Evolutionary conservation across 2,329 filamentous ascomycete species (phyloP).

Genomic region (Neurospora sp.): DNA sequence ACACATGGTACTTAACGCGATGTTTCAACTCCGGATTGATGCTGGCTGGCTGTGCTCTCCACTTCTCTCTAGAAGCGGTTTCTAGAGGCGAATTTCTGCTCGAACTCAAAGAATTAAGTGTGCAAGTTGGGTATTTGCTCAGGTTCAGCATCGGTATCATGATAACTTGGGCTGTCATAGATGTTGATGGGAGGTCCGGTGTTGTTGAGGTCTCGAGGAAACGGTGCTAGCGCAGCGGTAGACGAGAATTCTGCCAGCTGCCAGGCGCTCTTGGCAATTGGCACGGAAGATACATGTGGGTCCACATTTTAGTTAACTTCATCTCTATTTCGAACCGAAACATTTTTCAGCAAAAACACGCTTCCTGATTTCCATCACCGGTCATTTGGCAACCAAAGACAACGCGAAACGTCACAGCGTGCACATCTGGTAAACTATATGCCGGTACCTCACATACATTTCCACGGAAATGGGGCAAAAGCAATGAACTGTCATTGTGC

Average conservation of each 20-base stretch:
- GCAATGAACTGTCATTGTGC: neutral
- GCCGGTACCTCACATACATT: neutral
- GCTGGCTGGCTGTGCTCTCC: neutral
- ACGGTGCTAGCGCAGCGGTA: neutral
- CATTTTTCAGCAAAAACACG: neutral
- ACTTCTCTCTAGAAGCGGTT: neutral
- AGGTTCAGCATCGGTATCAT: neutral
- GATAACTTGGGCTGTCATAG: neutral
- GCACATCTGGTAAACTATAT: neutral
- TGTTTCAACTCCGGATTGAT: neutral
- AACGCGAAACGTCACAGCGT: neutral
- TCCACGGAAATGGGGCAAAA: neutral
- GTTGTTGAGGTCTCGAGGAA: neutral
- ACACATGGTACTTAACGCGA: neutral
- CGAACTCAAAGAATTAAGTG: neutral
- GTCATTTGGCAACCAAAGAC: neutral
- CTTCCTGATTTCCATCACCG: neutral
- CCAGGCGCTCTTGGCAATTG: neutral
- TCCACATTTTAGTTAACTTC: neutral
- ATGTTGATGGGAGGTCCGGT: neutral
- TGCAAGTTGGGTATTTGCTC: neutral
- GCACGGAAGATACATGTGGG: neutral
- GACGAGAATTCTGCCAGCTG: neutral
- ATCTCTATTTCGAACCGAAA: neutral
- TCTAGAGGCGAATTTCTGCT: neutral